Evolutionary conservation across 345 rosid genomes (phyloP).

Genomic region (Eucalyptus pumila): DNA sequence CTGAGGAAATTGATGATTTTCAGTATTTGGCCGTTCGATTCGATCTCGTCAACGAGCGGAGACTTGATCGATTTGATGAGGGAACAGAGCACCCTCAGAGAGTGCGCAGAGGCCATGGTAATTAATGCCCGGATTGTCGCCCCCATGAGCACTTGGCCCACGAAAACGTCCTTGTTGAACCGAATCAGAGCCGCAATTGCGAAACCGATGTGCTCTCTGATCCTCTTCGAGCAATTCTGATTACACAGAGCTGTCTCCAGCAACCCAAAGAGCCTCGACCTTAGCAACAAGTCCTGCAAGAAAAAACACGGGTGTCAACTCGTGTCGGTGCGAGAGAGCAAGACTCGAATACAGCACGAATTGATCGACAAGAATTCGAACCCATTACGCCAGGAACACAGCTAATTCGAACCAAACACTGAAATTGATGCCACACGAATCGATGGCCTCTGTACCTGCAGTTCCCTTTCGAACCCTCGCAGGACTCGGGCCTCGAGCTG

Average conservation of each 20-base stretch:
- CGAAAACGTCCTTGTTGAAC: conserved; percentile 69
- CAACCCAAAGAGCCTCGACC: conserved; percentile 23
- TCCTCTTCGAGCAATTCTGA: conserved; percentile 6
- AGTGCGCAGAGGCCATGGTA: conserved; percentile 12
- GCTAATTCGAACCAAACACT: background rate
- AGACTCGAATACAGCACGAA: background rate
- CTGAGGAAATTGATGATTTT: conserved; percentile 26
- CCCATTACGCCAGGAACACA: background rate
- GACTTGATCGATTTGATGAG: conserved; percentile 43
- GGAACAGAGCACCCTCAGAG: conserved; percentile 20
- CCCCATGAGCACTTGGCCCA: conserved; percentile 45
- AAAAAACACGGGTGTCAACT: background rate
- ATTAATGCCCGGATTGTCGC: conserved; percentile 29
- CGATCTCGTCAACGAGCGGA: conserved; percentile 48
- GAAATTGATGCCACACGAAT: background rate
- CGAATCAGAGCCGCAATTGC: conserved; percentile 27
- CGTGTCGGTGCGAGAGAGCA: background rate
- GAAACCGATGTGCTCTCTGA: conserved; percentile 32
- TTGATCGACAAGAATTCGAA: background rate
- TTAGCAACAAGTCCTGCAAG: conserved; percentile 37
- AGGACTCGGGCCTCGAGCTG: conserved; percentile 35
- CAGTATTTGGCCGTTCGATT: conserved; percentile 30
- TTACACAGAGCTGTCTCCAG: conserved; percentile 23
- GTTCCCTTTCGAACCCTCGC: conserved; percentile 36
- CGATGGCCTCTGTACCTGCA: background rate